These are phyloP conservation scores for Penicillium aurantiogriseum DNA, from an alignment of 2,329 filamentous ascomycete species.

Conservation along the genomic window DNA sequence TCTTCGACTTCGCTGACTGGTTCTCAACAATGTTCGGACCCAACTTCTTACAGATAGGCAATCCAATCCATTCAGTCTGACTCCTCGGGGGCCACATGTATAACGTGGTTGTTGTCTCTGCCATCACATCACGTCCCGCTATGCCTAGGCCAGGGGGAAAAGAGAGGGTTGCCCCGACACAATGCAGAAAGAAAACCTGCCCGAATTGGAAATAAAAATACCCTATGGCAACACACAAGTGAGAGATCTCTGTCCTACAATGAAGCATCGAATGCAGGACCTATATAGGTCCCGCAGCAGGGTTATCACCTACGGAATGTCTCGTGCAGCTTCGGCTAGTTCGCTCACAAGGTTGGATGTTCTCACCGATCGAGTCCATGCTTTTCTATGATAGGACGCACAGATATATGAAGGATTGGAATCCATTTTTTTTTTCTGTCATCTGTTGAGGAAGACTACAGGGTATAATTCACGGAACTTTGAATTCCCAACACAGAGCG, in stretches of 20 bases:
- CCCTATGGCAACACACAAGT: background rate
- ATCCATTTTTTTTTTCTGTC: background rate
- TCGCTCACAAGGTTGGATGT: background rate
- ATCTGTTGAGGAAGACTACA: background rate
- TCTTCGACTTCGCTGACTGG: background rate
- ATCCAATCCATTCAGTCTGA: constrained; percentile 8
- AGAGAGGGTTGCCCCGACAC: constrained; percentile 13
- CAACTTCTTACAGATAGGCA: background rate
- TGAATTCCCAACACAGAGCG: background rate
- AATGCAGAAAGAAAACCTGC: background rate
- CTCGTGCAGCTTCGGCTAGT: background rate
- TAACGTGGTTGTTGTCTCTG: constrained; percentile 23
- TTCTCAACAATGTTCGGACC: constrained; percentile 4
- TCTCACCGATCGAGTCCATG: constrained; percentile 3
- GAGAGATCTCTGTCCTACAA: background rate
- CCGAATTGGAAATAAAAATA: background rate
- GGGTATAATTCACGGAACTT: background rate
- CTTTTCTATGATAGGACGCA: background rate
- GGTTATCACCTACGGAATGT: background rate
- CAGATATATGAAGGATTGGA: background rate
- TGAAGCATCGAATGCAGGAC: background rate
- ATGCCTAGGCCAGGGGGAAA: constrained; percentile 9
- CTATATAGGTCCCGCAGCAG: background rate
- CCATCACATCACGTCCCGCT: constrained; percentile 9
- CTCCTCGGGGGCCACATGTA: constrained; percentile 10